Percentiles rank a stretch among this genome's conserved stretches.
These are phyloP conservation scores for Hyaloscypha hepaticicola DNA, from an alignment of 495 filamentous ascomycete genomes.

Conservation along the genomic window DNA sequence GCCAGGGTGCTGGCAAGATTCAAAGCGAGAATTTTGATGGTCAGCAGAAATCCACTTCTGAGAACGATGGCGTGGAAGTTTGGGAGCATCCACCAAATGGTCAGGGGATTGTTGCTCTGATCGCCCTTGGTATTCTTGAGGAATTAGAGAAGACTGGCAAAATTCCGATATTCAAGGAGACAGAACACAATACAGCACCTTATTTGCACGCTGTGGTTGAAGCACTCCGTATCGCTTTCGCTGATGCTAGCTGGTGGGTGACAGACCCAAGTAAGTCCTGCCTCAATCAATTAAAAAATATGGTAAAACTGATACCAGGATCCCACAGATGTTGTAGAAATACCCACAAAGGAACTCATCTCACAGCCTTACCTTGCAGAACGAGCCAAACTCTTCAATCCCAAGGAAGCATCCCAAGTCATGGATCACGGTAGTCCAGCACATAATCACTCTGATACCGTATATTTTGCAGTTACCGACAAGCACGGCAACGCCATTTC, in stretches of 20 bases:
- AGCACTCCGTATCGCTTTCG: constrained; percentile 86
- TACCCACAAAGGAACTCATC: constrained; percentile 64
- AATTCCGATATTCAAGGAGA: constrained; percentile 62
- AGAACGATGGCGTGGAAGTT: constrained; percentile 65
- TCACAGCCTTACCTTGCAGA: constrained; percentile 60
- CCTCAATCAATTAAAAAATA: not conserved
- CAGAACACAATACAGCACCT: constrained; percentile 69
- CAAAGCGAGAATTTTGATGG: constrained; percentile 41
- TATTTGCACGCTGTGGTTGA: constrained; percentile 93
- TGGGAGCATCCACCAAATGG: constrained; percentile 99
- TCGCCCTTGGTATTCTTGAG: constrained; percentile 89
- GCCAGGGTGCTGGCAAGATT: constrained; percentile 56
- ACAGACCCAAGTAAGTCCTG: constrained; percentile 60
- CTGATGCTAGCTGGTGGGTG: constrained; percentile 87
- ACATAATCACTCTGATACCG: not conserved
- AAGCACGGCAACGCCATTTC: not conserved
- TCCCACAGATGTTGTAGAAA: constrained; percentile 46
- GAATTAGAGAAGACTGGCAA: constrained; percentile 70
- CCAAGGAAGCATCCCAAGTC: constrained; percentile 45
- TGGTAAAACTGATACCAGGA: not conserved
- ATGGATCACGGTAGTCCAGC: not conserved
- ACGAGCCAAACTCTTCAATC: constrained; percentile 71
- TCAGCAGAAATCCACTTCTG: constrained; percentile 38
- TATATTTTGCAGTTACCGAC: not conserved
- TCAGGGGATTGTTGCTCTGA: constrained; percentile 91